Percentiles rank a stretch among this genome's conserved stretches.
phyloP scores from a whole-genome alignment of 345 rosid genomes.

The Eucalyptus cloeziana region DNA sequence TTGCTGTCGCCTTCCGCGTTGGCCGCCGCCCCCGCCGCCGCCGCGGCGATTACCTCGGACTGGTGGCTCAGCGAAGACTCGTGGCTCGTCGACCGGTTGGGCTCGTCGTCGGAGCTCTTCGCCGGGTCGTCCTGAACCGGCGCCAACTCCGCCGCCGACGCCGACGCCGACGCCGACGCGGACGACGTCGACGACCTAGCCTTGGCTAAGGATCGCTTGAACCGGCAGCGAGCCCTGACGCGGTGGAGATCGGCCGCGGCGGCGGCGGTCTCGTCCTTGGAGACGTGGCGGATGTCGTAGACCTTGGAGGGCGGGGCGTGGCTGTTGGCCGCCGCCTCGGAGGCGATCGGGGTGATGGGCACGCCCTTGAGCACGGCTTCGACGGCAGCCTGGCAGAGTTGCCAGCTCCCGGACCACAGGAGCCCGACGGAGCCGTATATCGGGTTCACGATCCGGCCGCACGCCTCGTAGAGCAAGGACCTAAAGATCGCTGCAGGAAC shows the following conservation, averaged over 20 bases:
- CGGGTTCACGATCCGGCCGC: constrained; percentile 95
- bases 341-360: constrained; percentile 67
- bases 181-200: background rate
- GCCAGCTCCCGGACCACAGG: constrained; percentile 93
- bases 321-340: constrained; percentile 53
- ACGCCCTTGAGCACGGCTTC: constrained; percentile 83
- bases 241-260: constrained; percentile 17
- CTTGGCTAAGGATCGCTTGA: constrained; percentile 20
- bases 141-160: background rate
- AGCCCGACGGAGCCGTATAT: constrained; percentile 93
- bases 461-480: constrained; percentile 93
- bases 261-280: constrained; percentile 57
- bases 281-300: constrained; percentile 81
- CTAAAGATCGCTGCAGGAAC: constrained; percentile 63
- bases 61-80: constrained; percentile 88
- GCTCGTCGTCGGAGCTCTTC: constrained; percentile 1
- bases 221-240: constrained; percentile 37
- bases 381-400: constrained; percentile 89
- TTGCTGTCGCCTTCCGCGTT: constrained; percentile 48
- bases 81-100: constrained; percentile 61
- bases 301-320: constrained; percentile 71
- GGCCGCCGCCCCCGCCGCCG: constrained; percentile 50
- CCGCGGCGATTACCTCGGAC: constrained; percentile 38
- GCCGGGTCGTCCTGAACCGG: background rate
- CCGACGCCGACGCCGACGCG: background rate